Conservation (phyloP, 805 yeast genomes). For the Candida hungchunana region DNA sequence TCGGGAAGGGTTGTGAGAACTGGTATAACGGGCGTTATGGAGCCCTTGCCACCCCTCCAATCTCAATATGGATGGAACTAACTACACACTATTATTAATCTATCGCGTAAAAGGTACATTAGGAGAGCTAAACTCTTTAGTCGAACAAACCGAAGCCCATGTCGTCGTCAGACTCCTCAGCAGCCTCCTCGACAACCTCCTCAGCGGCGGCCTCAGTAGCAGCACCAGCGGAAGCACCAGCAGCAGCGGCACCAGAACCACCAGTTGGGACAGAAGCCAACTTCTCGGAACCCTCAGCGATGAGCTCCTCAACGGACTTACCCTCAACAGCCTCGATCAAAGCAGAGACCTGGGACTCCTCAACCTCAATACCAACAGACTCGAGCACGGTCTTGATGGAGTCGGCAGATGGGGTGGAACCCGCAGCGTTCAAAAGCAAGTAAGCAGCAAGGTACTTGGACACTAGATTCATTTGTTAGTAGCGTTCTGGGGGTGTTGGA, state of each 20-base stretch:
- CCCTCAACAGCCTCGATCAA: slow-evolving; percentile 88
- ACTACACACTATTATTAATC: too few relatives aligned
- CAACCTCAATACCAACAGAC: slow-evolving; percentile 95
- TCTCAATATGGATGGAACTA: too few relatives aligned
- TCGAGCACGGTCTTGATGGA: slow-evolving; percentile 85
- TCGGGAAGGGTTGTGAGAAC: not conserved
- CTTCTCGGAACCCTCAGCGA: slow-evolving; percentile 93
- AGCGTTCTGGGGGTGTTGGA: slow-evolving; percentile 1
- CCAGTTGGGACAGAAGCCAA: slow-evolving; percentile 97
- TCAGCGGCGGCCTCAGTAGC: slow-evolving; percentile 71
- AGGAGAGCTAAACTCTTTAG: too few relatives aligned
- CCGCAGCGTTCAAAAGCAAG: slow-evolving; percentile 96
- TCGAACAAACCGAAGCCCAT: slow-evolving; percentile 99
- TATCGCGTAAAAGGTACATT: too few relatives aligned
- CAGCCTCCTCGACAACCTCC: slow-evolving; percentile 64
- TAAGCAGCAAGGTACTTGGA: slow-evolving; percentile 98
- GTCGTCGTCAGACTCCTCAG: slow-evolving; percentile 65
- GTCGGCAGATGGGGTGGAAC: slow-evolving; percentile 90
- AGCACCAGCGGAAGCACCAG: slow-evolving; percentile 68
- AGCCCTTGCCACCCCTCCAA: too few relatives aligned
- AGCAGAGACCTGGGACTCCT: slow-evolving; percentile 77
- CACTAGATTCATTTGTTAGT: slow-evolving; percentile 23
- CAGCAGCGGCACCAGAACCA: slow-evolving; percentile 88
- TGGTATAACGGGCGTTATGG: too few relatives aligned
- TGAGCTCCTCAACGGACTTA: slow-evolving; percentile 83